phyloP scores from a whole-genome alignment of 139 green algal species.

The Zygnema cylindricum region DNA sequence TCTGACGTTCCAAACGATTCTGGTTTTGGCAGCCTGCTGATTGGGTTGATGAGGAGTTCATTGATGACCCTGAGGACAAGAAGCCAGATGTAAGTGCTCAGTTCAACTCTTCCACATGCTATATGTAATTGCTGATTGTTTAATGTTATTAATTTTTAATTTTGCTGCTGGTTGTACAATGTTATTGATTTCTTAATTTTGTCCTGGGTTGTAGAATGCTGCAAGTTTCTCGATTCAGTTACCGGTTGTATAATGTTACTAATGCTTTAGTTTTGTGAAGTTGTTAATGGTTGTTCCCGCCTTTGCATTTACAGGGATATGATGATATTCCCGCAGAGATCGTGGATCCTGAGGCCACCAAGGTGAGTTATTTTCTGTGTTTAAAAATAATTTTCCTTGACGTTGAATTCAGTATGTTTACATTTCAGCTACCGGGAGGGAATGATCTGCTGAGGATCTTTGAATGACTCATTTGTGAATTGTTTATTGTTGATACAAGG shows the following conservation, averaged over 20 bases:
- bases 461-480: too few species aligned
- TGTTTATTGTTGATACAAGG: too few species aligned
- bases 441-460: too few species aligned
- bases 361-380: too few species aligned
- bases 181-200: too few species aligned
- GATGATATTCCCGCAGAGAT: constrained; percentile 64
- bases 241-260: too few species aligned
- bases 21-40: constrained; percentile 74
- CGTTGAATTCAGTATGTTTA: neutral
- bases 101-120: neutral
- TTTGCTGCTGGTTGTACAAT: too few species aligned
- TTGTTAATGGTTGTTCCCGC: too few species aligned
- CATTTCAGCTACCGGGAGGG: constrained; percentile 3
- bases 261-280: too few species aligned
- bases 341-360: constrained; percentile 60
- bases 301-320: constrained; percentile 57
- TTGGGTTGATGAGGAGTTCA: constrained; percentile 80
- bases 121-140: neutral
- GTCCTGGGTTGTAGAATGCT: too few species aligned
- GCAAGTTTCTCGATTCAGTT: constrained; percentile 9
- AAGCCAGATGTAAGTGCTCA: constrained; percentile 71
- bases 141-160: too few species aligned
- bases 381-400: too few species aligned
- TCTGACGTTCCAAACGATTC: neutral
- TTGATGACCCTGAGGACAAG: constrained; percentile 70